Evolutionary conservation across 2,329 filamentous ascomycete genomes (phyloP).

Genomic region (Sporothrix inflata): DNA sequence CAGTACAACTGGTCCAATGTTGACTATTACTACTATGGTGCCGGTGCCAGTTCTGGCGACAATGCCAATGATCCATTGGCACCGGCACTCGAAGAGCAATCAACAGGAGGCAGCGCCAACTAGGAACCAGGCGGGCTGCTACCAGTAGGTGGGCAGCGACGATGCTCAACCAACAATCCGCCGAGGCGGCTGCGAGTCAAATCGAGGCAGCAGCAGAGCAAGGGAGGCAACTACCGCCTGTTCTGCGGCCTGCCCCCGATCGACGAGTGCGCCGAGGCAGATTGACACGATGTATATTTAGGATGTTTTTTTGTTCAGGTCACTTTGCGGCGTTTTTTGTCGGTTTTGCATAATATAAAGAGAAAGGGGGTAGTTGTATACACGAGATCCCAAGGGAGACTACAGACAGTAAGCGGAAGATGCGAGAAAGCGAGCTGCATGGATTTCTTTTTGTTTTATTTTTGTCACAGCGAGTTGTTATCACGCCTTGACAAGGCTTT

Average conservation of each 20-base stretch:
- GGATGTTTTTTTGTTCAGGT: not conserved
- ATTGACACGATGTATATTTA: conserved; percentile 20
- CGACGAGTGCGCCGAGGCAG: conserved; percentile 18
- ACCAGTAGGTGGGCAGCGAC: not conserved
- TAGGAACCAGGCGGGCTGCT: conserved; percentile 20
- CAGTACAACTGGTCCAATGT: conserved; percentile 1
- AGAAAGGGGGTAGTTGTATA: too few relatives aligned
- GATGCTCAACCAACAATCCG: not conserved
- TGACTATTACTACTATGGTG: not conserved
- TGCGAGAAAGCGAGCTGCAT: not conserved
- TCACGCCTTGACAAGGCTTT: not conserved
- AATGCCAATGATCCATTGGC: not conserved
- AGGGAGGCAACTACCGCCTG: not conserved
- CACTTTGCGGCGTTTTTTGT: not conserved
- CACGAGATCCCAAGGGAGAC: not conserved
- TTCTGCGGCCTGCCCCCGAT: not conserved
- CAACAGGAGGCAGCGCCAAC: conserved; percentile 6
- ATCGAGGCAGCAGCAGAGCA: not conserved
- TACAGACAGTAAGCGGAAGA: not conserved
- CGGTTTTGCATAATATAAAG: not conserved
- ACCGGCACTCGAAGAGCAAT: not conserved
- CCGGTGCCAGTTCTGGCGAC: not conserved
- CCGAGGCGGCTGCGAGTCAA: not conserved
- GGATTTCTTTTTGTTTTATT: not conserved
- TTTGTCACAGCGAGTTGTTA: not conserved